Base-by-base conservation (phyloP, 768 basidiomycete genomes). In the Tulasnella sp. region DNA sequence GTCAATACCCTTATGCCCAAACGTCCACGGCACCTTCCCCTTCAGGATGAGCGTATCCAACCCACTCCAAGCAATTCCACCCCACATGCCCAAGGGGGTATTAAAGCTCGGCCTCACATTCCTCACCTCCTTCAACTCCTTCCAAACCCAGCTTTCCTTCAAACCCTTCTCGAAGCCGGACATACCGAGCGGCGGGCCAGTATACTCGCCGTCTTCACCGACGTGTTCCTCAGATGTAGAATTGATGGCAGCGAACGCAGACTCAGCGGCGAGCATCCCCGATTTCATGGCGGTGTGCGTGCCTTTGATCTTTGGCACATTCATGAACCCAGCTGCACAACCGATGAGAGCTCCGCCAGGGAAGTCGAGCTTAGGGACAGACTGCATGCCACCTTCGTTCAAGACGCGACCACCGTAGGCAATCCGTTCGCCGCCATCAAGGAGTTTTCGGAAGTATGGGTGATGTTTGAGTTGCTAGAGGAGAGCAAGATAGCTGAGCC, bases 221-320 rank as follows among this genome's bases (percentile, higher is more conserved):
- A 51, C 47, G 13, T 30, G 24, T n/a, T 59, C 58, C 42, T 59
- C 58, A 11, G 58, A 30, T 30, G 49, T 21, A 10, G 71, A 58
- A 5, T 74, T 71, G 51, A 95, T 72, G 3, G 79, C 79, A 4
- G 82, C 77, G 65, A 77, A 92, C 0, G 89, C 89, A 0, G 88
- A 78, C 70, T 99, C 94, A 1, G 91, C 95, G 27, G 93, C 95
- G 19, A 98, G 77, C 86, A 97, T 97, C 27, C 96, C 96, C 38
- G 86, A 90, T 78, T 98, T 94, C 96, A 99, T 98, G 2, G 95
- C 93, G 61, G 94, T 98, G 70, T 98, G 96, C 0, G 94, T 95
- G 13, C 95, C 95, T 69, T 98, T 98, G 73, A 99, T 98, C 73
- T 96, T 98, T 13, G 94, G 86, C 10, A 96, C 80, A 73, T 98